phyloP scores from a whole-genome alignment of 2,329 filamentous ascomycete genomes.

The Whalleya microplaca region DNA sequence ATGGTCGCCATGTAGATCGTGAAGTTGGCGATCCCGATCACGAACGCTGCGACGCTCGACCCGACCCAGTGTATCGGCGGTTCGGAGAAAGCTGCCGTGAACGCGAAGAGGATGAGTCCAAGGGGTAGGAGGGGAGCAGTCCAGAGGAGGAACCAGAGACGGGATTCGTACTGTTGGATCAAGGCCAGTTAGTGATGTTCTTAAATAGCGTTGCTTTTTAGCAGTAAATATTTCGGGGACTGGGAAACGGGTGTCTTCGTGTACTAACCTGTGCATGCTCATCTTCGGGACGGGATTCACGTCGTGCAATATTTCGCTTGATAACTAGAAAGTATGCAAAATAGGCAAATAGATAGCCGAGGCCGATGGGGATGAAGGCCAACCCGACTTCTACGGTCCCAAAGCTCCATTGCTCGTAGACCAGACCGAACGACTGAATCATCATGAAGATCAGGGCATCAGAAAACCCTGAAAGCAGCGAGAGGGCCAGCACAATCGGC shows the following conservation, averaged over 20 bases:
- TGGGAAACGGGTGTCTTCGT: background rate
- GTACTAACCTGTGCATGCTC: conserved; percentile 51
- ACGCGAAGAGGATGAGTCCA: conserved; percentile 72
- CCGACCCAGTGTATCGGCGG: conserved; percentile 70
- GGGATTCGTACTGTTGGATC: conserved; percentile 61
- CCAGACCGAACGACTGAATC: conserved; percentile 70
- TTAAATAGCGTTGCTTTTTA: background rate
- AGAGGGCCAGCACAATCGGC: conserved; percentile 72
- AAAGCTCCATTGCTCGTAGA: conserved; percentile 71
- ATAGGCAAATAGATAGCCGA: conserved; percentile 69
- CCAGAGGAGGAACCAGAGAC: conserved; percentile 67
- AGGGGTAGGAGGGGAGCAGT: conserved; percentile 64
- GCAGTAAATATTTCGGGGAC: background rate
- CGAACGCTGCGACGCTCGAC: conserved; percentile 62
- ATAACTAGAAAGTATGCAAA: conserved; percentile 62
- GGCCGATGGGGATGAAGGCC: conserved; percentile 66
- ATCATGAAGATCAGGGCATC: conserved; percentile 81
- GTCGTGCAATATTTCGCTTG: conserved; percentile 55
- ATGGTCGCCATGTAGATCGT: conserved; percentile 77
- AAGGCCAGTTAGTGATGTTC: background rate
- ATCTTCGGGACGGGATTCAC: conserved; percentile 52
- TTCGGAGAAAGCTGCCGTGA: conserved; percentile 59
- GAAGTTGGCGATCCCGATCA: conserved; percentile 76
- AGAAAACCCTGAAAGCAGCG: conserved; percentile 72
- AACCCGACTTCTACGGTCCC: conserved; percentile 59